Evolutionary conservation across 176 grass and related monocot genomes (phyloP).

Genomic region (Tuctoria greenei): DNA sequence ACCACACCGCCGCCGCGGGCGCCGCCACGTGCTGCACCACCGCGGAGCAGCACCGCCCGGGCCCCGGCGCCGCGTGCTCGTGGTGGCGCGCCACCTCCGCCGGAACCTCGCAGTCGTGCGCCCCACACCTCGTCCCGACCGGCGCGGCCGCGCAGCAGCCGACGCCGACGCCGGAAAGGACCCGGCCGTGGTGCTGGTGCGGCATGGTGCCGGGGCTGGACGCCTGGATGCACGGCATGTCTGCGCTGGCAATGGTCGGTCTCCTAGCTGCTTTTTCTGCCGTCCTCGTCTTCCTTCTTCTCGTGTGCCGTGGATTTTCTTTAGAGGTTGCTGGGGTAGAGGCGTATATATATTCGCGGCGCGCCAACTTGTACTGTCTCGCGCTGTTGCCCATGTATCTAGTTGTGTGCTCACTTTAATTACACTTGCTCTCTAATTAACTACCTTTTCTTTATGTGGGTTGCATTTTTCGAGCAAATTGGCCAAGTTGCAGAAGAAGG

Average conservation of each 20-base stretch:
- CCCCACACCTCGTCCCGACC: constrained; percentile 26
- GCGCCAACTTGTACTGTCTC: constrained; percentile 37
- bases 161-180: constrained; percentile 27
- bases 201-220: constrained; percentile 54
- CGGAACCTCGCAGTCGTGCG: constrained; percentile 57
- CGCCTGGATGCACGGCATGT: constrained; percentile 70
- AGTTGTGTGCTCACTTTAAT: constrained; percentile 41
- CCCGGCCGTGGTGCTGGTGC: constrained; percentile 47
- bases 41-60: constrained; percentile 80
- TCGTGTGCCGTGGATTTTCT: constrained; percentile 28
- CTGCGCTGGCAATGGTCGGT: background rate
- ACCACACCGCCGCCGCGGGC: constrained; percentile 72
- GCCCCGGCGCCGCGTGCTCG: constrained; percentile 49
- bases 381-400: constrained; percentile 35
- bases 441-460: constrained; percentile 21
- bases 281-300: background rate
- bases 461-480: constrained; percentile 32
- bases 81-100: constrained; percentile 74
- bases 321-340: constrained; percentile 31
- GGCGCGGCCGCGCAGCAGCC: constrained; percentile 31
- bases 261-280: background rate
- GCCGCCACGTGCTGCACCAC: constrained; percentile 82
- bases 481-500: constrained; percentile 41
- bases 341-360: constrained; percentile 38
- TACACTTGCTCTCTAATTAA: constrained; percentile 27